A percentile compares a stretch with the other conserved stretches of the same genome.
Evolutionary conservation across 805 yeast genomes (phyloP).

Genomic region (Metschnikowia koreensis): DNA sequence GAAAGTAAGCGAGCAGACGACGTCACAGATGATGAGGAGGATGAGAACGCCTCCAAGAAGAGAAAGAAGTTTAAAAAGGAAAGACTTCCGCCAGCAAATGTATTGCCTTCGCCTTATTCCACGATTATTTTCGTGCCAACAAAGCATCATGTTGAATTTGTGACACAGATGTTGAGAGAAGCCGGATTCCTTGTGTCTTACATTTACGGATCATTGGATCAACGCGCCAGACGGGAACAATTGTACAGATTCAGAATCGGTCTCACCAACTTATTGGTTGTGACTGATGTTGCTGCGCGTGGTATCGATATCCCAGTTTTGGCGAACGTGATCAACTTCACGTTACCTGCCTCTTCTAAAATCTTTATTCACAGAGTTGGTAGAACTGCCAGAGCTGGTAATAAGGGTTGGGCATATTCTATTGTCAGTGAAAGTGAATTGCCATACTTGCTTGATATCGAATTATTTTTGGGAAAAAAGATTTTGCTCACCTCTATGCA

Average conservation of each 20-base stretch:
- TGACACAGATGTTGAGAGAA: conserved; percentile 63
- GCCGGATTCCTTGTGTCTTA: conserved; percentile 86
- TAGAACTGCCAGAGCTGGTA: conserved; percentile 99
- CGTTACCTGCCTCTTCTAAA: conserved; percentile 89
- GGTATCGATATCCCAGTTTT: conserved; percentile 98
- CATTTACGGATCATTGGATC: conserved; percentile 93
- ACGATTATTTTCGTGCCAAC: conserved; percentile 96
- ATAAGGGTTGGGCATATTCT: conserved; percentile 96
- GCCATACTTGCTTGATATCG: conserved; percentile 88
- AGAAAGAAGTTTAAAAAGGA: conserved; percentile 47
- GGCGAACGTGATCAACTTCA: conserved; percentile 90
- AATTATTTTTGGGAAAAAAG: conserved; percentile 83
- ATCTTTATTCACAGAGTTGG: conserved; percentile 97
- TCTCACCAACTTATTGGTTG: conserved; percentile 81
- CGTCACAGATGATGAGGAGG: conserved; percentile 32
- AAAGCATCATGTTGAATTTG: conserved; percentile 94
- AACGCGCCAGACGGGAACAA: conserved; percentile 89
- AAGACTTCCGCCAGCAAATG: conserved; percentile 74
- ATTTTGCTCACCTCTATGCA: conserved; percentile 68
- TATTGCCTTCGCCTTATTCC: conserved; percentile 78
- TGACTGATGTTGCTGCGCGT: conserved; percentile 97
- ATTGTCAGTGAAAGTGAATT: conserved; percentile 80
- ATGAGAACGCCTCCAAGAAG: conserved; percentile 25
- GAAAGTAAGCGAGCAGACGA: conserved; percentile 55
- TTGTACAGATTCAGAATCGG: conserved; percentile 83